Evolutionary conservation across 108 stramenopile genomes (phyloP), one percentile per base, ranked within the genome.

Genomic region (Asterionellopsis glacialis): DNA sequence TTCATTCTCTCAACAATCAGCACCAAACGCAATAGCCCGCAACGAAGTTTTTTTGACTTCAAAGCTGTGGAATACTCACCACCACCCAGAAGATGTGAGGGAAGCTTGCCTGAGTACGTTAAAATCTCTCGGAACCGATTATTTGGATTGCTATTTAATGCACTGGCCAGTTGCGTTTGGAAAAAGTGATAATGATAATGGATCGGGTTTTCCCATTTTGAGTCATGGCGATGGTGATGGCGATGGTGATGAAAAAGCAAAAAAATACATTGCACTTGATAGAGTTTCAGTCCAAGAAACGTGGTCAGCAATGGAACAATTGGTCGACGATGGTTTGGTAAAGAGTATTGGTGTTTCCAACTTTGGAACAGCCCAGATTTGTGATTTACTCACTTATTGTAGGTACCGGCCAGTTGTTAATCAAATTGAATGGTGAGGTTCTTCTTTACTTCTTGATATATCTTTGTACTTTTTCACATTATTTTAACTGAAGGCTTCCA

Each of bases 151-250:
- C 39, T 93, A 82, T 63, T 59, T 96, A 12, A 83, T 96, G 41
- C 95, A 96, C 65, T 96, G 91, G 87, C 95, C 92, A 59, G 74
- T 77, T 41, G 79, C 93, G 13, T 94, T 79, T 72, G 75, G 77
- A 0, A 80, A 88, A 28, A 88, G 88, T 73, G 87, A 88, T 45
- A 88, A 87, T 60, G 80, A 85, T 55, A 86, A 94, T 51, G 79
- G 74, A 10, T n/a, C n/a, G n/a, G n/a, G n/a, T n/a, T n/a, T n/a
- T n/a, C n/a, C n/a, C n/a, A n/a, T n/a, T n/a, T n/a, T n/a, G n/a
- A n/a, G n/a, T n/a, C n/a, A n/a, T n/a, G n/a, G n/a, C n/a, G 77
- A 76, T 14, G 79, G 63, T 14, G 87, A 79, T 11, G 71, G 71
- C 24, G 52, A 55, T 0, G 87, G 81, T 59, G 88, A 82, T 49